Evolutionary conservation across 1,284 basidiomycete species (phyloP).

Genomic region (Tilletia indica): DNA sequence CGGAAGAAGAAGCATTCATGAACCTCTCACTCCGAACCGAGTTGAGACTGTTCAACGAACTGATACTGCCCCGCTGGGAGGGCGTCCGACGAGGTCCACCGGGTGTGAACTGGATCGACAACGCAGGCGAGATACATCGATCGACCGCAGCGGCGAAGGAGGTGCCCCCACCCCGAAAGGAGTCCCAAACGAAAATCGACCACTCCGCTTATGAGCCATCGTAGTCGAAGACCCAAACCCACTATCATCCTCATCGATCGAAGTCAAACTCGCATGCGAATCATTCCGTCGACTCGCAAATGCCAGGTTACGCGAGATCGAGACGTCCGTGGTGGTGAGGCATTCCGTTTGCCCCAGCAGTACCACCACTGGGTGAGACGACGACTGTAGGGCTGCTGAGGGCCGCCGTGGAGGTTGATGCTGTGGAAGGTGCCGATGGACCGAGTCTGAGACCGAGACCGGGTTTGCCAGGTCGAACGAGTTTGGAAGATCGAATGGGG

Average conservation of each 20-base stretch:
- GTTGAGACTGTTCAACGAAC: constrained; percentile 12
- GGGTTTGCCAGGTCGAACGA: background rate
- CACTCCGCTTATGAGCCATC: too few relatives aligned
- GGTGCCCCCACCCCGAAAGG: too few relatives aligned
- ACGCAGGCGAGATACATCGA: background rate
- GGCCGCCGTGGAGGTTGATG: background rate
- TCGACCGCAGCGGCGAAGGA: background rate
- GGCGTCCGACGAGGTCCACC: background rate
- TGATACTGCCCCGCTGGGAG: constrained; percentile 13
- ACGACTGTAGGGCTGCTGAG: constrained; percentile 5
- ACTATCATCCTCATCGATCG: constrained; percentile 8
- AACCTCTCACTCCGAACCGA: constrained; percentile 12
- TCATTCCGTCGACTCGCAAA: constrained; percentile 5
- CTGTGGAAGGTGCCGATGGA: background rate
- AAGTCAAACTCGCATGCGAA: constrained; percentile 3
- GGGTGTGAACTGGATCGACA: background rate
- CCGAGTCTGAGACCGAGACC: background rate
- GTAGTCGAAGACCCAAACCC: too few relatives aligned
- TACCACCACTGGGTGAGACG: background rate
- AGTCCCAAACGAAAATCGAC: too few relatives aligned
- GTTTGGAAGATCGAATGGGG: background rate
- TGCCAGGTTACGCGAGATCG: too few relatives aligned
- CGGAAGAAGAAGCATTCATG: too few relatives aligned
- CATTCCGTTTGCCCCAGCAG: background rate
- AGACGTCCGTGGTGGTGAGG: background rate